Conservation (phyloP, 2,329 filamentous ascomycete species). For the Celoporthe dispersa region DNA sequence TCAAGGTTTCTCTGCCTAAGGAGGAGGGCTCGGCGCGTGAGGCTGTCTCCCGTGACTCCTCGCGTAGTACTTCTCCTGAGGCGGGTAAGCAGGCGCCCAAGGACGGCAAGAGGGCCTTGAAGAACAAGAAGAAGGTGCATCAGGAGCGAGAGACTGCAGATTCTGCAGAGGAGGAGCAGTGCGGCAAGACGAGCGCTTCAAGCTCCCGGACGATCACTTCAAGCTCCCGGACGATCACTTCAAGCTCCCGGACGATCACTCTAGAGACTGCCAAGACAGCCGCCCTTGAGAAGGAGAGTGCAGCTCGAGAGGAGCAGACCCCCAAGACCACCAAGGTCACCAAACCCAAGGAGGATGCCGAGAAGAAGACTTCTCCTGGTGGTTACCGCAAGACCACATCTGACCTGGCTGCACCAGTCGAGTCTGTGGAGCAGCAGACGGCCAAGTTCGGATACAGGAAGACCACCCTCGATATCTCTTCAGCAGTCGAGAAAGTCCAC, state of each 20-base stretch:
- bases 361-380: background rate
- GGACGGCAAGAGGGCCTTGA: background rate
- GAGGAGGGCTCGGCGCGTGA: constrained; percentile 20
- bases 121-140: background rate
- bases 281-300: background rate
- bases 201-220: too few species aligned
- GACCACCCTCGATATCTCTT: constrained; percentile 7
- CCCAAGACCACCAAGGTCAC: background rate
- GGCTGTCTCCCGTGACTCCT: background rate
- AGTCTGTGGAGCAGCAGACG: background rate
- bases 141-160: background rate
- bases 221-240: background rate
- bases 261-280: background rate
- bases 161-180: background rate
- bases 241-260: constrained; percentile 1
- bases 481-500: constrained; percentile 11
- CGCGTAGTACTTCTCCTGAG: constrained; percentile 17
- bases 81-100: background rate
- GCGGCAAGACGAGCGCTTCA: background rate
- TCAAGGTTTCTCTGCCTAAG: constrained; percentile 19
- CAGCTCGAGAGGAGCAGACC: background rate
- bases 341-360: background rate
- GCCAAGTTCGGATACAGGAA: constrained; percentile 19
- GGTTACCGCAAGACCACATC: constrained; percentile 7
- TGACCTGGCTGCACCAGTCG: constrained; percentile 13